A percentile compares a stretch with the other conserved stretches of the same genome.
Conservation (phyloP, 257 asterid genomes). For the Penstemon davidsonii region DNA sequence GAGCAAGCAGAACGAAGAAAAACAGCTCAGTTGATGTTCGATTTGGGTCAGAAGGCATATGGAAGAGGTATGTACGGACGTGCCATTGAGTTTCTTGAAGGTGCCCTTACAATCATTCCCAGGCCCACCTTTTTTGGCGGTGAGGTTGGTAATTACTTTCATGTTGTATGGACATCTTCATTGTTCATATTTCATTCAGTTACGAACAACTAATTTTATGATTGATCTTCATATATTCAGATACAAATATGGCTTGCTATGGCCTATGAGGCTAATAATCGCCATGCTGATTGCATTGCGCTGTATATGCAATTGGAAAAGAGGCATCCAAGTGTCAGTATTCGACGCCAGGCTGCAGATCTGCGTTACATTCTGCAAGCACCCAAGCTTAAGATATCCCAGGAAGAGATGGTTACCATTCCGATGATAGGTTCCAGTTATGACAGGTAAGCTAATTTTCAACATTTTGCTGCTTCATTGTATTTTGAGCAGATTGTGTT, state of each 20-base stretch:
- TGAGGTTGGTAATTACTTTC: constrained; percentile 62
- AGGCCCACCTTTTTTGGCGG: constrained; percentile 93
- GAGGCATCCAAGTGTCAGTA: constrained; percentile 75
- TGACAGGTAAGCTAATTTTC: constrained; percentile 64
- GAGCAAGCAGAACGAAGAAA: constrained; percentile 94
- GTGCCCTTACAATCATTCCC: constrained; percentile 89
- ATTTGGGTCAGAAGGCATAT: constrained; percentile 89
- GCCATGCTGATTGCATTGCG: constrained; percentile 87
- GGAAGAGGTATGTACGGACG: constrained; percentile 91
- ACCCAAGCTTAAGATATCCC: constrained; percentile 91
- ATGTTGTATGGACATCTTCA: not conserved
- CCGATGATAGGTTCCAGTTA: constrained; percentile 94
- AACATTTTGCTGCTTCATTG: constrained; percentile 8
- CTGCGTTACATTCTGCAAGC: constrained; percentile 94
- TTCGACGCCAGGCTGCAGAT: constrained; percentile 91
- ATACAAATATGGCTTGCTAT: constrained; percentile 99
- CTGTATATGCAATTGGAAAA: constrained; percentile 76
- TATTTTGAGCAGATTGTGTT: constrained; percentile 1
- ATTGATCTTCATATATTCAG: constrained; percentile 36
- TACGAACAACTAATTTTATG: constrained; percentile 3
- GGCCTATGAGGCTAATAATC: constrained; percentile 97
- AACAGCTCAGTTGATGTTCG: constrained; percentile 87
- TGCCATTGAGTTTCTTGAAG: constrained; percentile 96
- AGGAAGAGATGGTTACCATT: constrained; percentile 98
- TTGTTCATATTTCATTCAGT: not conserved